phyloP scores from a whole-genome alignment of 768 basidiomycete genomes.

The Mycena metata region DNA sequence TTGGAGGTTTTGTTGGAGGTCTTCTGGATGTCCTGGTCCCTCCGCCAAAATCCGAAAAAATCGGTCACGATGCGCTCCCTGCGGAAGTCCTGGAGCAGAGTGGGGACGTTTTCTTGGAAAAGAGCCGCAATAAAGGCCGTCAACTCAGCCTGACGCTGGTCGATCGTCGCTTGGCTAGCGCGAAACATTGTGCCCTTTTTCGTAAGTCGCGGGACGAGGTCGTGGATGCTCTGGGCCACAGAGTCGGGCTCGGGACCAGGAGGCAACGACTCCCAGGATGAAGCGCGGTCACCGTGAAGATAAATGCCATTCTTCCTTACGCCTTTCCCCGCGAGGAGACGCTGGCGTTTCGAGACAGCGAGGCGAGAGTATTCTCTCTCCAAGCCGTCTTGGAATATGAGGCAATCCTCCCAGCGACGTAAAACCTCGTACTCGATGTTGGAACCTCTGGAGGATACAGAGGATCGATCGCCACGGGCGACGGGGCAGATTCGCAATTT shows the following conservation, averaged over 20 bases:
- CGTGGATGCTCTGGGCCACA: constrained; percentile 77
- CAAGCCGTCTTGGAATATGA: constrained; percentile 79
- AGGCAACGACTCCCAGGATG: constrained; percentile 89
- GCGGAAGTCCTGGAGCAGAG: constrained; percentile 75
- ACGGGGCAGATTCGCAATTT: constrained; percentile 73
- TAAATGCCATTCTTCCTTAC: constrained; percentile 81
- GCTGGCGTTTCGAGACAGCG: constrained; percentile 76
- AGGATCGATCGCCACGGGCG: constrained; percentile 52
- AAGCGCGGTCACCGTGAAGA: constrained; percentile 77
- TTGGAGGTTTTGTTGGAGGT: constrained; percentile 35
- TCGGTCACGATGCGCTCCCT: constrained; percentile 70
- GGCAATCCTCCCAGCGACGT: constrained; percentile 87
- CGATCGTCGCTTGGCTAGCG: constrained; percentile 73
- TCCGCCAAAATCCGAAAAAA: constrained; percentile 85
- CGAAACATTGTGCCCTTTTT: constrained; percentile 83
- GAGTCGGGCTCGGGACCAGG: constrained; percentile 85
- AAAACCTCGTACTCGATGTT: constrained; percentile 77
- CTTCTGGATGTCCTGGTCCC: constrained; percentile 73
- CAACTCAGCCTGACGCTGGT: constrained; percentile 74
- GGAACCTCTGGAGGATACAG: constrained; percentile 53
- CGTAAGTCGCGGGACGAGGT: constrained; percentile 73
- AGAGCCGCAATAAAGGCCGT: constrained; percentile 69
- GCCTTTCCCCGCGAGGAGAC: constrained; percentile 80
- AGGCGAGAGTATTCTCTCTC: constrained; percentile 74
- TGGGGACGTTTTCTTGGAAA: constrained; percentile 72